Evolutionary conservation across 202 grass and related monocot genomes (phyloP).

Genomic region (Digitaria exilis): DNA sequence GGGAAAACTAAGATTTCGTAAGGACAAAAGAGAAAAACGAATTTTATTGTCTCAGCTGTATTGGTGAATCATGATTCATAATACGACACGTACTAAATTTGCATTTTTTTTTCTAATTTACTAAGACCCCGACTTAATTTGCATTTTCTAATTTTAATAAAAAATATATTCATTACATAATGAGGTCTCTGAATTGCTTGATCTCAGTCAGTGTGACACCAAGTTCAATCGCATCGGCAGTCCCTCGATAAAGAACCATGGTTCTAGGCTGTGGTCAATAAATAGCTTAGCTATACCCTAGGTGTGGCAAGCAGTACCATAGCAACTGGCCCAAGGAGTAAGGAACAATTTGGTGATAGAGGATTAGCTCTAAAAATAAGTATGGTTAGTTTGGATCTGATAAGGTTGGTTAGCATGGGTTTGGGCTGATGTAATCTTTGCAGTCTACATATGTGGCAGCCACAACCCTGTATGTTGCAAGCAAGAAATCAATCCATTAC

Average conservation of each 20-base stretch:
- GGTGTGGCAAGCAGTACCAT: neutral
- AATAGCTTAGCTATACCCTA: neutral
- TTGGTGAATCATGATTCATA: neutral
- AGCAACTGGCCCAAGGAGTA: neutral
- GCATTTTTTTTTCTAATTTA: neutral
- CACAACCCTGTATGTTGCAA: neutral
- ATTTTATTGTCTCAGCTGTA: neutral
- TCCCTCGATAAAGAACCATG: neutral
- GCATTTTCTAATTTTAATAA: neutral
- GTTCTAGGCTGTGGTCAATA: neutral
- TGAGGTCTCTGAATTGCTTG: slow-evolving; percentile 4
- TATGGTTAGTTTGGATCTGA: neutral
- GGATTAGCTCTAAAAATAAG: neutral
- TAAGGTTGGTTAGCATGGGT: neutral
- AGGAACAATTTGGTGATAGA: neutral
- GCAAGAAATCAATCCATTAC: neutral
- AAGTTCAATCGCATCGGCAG: neutral
- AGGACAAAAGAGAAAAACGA: neutral
- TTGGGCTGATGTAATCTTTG: neutral
- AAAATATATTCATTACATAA: neutral
- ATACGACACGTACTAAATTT: neutral
- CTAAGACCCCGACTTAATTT: neutral
- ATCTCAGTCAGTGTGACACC: neutral
- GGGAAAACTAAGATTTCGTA: neutral
- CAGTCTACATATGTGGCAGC: neutral